Conservation (phyloP, 768 basidiomycete species). For the Sutorius australiensis region DNA sequence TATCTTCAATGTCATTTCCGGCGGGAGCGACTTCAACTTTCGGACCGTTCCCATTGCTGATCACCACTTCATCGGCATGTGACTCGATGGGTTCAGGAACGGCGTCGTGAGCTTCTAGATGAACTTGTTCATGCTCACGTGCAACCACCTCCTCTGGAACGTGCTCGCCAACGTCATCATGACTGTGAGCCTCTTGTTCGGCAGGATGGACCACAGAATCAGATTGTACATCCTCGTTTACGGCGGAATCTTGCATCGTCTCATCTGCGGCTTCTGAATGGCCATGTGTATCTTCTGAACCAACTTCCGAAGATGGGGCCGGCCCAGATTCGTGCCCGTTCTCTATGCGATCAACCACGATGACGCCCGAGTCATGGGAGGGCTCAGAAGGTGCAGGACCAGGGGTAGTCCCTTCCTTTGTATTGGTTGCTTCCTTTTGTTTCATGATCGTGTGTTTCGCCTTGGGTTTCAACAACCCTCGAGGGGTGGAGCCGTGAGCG, state of each 20-base stretch:
- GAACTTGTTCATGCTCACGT: conserved; percentile 5
- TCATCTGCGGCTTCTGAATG: conserved; percentile 13
- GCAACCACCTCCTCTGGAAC: conserved; percentile 7
- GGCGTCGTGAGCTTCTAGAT: conserved; percentile 4
- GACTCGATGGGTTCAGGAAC: conserved; percentile 12
- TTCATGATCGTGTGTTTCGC: conserved; percentile 26
- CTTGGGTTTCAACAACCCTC: conserved; percentile 28
- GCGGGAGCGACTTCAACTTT: not conserved
- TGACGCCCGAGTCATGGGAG: conserved; percentile 17
- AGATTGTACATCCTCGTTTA: conserved; percentile 4
- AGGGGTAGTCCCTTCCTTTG: conserved; percentile 16
- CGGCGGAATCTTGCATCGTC: conserved; percentile 7
- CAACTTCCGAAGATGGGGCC: conserved; percentile 9
- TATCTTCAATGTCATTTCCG: conserved; percentile 54
- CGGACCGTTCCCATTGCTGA: conserved; percentile 9
- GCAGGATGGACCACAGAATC: conserved; percentile 7
- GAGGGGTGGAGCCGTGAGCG: conserved; percentile 24
- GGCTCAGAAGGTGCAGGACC: conserved; percentile 24
- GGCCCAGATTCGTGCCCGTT: conserved; percentile 26
- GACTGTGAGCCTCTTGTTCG: conserved; percentile 7
- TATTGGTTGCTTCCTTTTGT: conserved; percentile 16
- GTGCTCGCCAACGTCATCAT: conserved; percentile 3
- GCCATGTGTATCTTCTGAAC: conserved; percentile 17
- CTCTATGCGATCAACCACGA: conserved; percentile 19
- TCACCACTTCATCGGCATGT: conserved; percentile 1